phyloP scores from a whole-genome alignment of 441 rosid species.

The Pelargonium fulgidum region DNA sequence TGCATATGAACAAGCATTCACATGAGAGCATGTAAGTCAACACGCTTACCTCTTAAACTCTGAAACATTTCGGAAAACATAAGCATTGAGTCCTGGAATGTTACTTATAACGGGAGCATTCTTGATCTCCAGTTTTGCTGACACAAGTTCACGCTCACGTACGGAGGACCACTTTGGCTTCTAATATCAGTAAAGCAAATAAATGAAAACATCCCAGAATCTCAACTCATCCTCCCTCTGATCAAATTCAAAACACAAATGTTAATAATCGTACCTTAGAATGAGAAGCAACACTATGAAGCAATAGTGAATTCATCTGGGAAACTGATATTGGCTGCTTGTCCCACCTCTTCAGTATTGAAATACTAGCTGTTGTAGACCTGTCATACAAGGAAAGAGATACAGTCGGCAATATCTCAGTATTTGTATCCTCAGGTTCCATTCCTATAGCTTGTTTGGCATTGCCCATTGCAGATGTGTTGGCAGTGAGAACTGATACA shows the following conservation, averaged over 20 bases:
- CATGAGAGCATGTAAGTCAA: neutral
- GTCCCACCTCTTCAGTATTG: constrained; percentile 23
- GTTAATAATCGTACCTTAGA: constrained; percentile 38
- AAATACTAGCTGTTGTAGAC: constrained; percentile 17
- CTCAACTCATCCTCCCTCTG: constrained; percentile 9
- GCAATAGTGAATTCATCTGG: constrained; percentile 51
- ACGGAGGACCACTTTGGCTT: constrained; percentile 45
- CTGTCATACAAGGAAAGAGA: constrained; percentile 15
- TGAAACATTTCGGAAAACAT: constrained; percentile 60
- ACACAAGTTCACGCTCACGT: constrained; percentile 52
- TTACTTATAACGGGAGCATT: constrained; percentile 37
- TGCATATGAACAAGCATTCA: neutral
- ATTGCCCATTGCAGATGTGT: constrained; percentile 19
- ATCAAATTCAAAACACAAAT: constrained; percentile 15
- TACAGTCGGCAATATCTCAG: constrained; percentile 12
- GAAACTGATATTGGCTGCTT: constrained; percentile 36
- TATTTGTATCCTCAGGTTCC: constrained; percentile 12
- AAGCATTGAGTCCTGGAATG: constrained; percentile 36
- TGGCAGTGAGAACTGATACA: constrained; percentile 19
- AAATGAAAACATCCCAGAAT: constrained; percentile 12
- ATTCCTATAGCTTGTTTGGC: constrained; percentile 9
- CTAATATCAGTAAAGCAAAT: constrained; percentile 34
- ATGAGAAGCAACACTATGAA: constrained; percentile 36
- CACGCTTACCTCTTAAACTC: constrained; percentile 46
- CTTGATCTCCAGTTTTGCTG: constrained; percentile 48